Evolutionary conservation across 495 filamentous ascomycete genomes (phyloP).

Genomic region (Penicillium flavigenum): DNA sequence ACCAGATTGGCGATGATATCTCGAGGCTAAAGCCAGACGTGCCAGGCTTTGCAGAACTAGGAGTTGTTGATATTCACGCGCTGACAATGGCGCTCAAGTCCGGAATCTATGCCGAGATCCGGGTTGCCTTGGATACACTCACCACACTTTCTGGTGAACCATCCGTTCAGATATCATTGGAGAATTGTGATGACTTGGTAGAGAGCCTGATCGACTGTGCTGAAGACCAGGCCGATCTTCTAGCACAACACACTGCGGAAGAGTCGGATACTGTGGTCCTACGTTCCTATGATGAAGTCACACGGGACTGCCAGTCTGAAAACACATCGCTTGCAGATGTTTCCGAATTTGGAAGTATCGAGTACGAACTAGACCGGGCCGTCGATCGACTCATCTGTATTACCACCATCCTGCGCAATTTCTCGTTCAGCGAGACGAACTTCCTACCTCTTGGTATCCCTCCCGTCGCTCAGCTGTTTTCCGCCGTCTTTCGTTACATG

Average conservation of each 20-base stretch:
- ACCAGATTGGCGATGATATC: constrained; percentile 62
- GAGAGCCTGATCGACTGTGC: constrained; percentile 88
- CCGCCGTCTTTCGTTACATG: constrained; percentile 76
- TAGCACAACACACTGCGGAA: constrained; percentile 77
- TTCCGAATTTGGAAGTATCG: constrained; percentile 69
- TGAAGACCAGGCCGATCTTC: constrained; percentile 76
- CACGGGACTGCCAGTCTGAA: constrained; percentile 73
- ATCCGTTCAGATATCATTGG: constrained; percentile 59
- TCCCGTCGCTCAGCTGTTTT: constrained; percentile 74
- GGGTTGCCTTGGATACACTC: constrained; percentile 82
- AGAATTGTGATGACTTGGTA: constrained; percentile 81
- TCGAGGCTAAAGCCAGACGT: constrained; percentile 65
- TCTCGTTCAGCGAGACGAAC: constrained; percentile 81
- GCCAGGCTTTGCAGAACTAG: constrained; percentile 74
- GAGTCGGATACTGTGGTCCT: constrained; percentile 81
- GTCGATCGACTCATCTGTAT: constrained; percentile 86
- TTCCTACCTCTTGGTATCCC: constrained; percentile 68
- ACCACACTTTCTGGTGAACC: constrained; percentile 67
- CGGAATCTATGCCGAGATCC: constrained; percentile 83
- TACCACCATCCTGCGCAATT: constrained; percentile 87
- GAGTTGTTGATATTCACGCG: constrained; percentile 86
- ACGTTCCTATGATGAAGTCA: constrained; percentile 81
- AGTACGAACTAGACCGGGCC: constrained; percentile 80
- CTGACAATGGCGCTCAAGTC: constrained; percentile 89
- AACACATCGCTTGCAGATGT: constrained; percentile 65